Evolutionary conservation across 768 basidiomycete species (phyloP).

Genomic region (Candolleomyces aberdarensis): DNA sequence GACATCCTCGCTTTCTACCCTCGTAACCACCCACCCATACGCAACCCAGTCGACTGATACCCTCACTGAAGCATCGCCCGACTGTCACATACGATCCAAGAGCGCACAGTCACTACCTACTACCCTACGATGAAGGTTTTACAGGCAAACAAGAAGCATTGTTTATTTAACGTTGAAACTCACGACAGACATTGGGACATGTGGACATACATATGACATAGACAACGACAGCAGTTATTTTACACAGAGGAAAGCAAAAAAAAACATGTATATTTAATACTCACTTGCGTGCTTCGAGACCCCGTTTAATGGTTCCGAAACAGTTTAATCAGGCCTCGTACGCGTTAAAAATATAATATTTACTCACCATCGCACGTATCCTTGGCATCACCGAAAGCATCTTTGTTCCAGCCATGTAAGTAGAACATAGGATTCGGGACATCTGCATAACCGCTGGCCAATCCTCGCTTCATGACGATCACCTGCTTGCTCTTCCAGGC

Average conservation of each 20-base stretch:
- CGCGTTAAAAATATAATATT: background rate
- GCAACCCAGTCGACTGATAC: no score
- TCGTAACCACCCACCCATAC: no score
- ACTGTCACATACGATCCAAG: no score
- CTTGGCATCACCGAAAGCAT: conserved; percentile 95
- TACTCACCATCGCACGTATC: conserved; percentile 81
- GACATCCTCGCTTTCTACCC: no score
- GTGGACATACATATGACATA: background rate
- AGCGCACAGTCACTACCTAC: no score
- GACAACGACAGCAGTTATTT: conserved; percentile 5
- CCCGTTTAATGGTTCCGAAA: conserved; percentile 53
- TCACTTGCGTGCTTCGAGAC: conserved; percentile 37
- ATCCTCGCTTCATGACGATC: conserved; percentile 89
- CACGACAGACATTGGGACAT: no score
- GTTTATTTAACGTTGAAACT: background rate
- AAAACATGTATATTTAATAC: background rate
- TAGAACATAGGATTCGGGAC: conserved; percentile 95
- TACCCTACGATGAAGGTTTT: background rate
- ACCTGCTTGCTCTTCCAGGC: conserved; percentile 94
- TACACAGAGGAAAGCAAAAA: background rate
- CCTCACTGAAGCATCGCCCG: no score
- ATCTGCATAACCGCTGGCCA: conserved; percentile 87
- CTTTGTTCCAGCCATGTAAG: conserved; percentile 81
- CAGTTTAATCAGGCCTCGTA: conserved; percentile 1
- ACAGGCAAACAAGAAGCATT: background rate